Base-by-base conservation (phyloP, 495 filamentous ascomycete genomes). In the Trichoderma asperelloides region DNA sequence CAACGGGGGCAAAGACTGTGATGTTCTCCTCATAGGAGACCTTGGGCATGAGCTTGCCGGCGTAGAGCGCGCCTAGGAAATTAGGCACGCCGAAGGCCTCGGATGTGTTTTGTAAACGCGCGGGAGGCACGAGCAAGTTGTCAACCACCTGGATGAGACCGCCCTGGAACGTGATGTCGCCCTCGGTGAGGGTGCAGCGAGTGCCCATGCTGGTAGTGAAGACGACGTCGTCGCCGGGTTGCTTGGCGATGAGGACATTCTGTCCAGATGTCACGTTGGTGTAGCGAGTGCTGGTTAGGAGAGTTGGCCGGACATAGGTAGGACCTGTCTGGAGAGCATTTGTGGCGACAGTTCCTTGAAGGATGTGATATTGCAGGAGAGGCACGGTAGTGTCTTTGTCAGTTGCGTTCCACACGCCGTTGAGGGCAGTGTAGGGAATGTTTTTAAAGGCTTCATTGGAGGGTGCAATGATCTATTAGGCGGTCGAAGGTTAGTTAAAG, bases 101-200 rank as follows among this genome's bases (percentile, higher is more conserved):
- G 9, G 79, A 63, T 0, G 86, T 87, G 23, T 74, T 72, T 18
- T 78, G 76, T 62, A 88, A 67, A 67, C 81, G 82, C 51, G 74
- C 49, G 0, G 89, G 89, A 40, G 89, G 74, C 23, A 78, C 77
- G 9, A 90, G 78, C 57, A 86, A 75, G 8, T 69, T 73, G 74
- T 91, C 83, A 70, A 92, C 84, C 57, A 91, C 75, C 72, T 92
- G 89, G 39, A 90, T 77, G 1, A 87, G 80, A 45, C 89, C 89
- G 21, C 85, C 82, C 41, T 78, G 80, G 76, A 89, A 91, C 65
- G 75, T 75, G 43, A 88, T 70, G 71, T 91, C 55, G 16, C 79
- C 76, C 80, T 69, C 37, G 33, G 68, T 8, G 69, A 73, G 21
- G 67, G 74, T 67, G 80, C 76, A 68, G 21, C 73, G 70, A 21